A percentile compares a stretch with the other conserved stretches of the same genome.
Conservation (phyloP, 495 filamentous ascomycete species). For the Bryoglossum gracile region DNA sequence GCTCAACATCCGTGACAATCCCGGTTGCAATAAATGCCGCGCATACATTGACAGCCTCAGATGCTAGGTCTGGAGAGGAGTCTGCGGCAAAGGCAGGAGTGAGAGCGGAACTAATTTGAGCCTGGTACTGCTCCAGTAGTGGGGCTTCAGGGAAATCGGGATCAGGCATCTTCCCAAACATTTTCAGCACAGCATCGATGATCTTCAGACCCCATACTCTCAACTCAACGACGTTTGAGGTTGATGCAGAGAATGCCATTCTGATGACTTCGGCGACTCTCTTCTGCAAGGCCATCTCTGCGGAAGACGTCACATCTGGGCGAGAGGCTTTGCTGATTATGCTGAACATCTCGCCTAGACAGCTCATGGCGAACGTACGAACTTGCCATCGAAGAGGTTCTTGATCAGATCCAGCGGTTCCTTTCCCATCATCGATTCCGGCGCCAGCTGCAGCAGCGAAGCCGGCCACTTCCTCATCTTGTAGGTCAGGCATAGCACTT, state of each 20-base stretch:
- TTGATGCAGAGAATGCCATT: slow-evolving; percentile 97
- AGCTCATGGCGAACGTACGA: slow-evolving; percentile 87
- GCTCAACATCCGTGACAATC: slow-evolving; percentile 93
- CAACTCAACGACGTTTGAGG: slow-evolving; percentile 82
- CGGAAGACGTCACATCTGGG: slow-evolving; percentile 57
- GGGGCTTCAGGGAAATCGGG: slow-evolving; percentile 95
- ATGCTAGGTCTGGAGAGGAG: slow-evolving; percentile 89
- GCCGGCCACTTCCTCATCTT: slow-evolving; percentile 94
- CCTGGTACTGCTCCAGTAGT: slow-evolving; percentile 94
- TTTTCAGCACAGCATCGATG: slow-evolving; percentile 85
- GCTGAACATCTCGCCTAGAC: slow-evolving; percentile 74
- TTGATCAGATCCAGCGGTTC: slow-evolving; percentile 58
- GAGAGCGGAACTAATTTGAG: slow-evolving; percentile 92
- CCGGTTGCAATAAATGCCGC: slow-evolving; percentile 94
- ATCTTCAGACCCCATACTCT: slow-evolving; percentile 86
- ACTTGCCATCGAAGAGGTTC: slow-evolving; percentile 95
- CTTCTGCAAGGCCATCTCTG: slow-evolving; percentile 68
- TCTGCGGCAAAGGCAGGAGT: slow-evolving; percentile 94
- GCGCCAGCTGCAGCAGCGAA: slow-evolving; percentile 68
- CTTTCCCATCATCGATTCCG: slow-evolving; percentile 54
- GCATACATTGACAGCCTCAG: slow-evolving; percentile 96
- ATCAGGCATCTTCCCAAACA: slow-evolving; percentile 94
- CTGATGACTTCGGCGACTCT: slow-evolving; percentile 89
- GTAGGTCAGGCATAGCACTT: slow-evolving; percentile 60
- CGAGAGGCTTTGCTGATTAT: slow-evolving; percentile 68